A percentile compares a stretch with the other conserved stretches of the same genome.
Evolutionary conservation across 2,329 filamentous ascomycete genomes (phyloP).

Genomic region (Daldinia sp.): DNA sequence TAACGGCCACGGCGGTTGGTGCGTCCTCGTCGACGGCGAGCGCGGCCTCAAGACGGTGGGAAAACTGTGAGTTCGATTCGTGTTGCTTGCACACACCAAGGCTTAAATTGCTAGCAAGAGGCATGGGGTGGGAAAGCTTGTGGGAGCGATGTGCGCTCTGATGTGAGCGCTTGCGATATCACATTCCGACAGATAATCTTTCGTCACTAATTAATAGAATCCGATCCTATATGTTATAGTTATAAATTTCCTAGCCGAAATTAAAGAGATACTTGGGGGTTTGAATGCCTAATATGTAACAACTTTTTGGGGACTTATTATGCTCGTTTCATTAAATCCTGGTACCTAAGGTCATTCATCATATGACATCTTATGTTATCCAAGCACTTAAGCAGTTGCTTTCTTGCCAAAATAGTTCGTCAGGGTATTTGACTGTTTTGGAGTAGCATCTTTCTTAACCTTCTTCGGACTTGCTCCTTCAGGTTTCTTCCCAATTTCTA

Average conservation of each 20-base stretch:
- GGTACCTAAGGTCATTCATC: not conserved
- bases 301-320: not conserved
- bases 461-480: conserved; percentile 52
- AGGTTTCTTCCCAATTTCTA: conserved; percentile 69
- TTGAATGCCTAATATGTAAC: not conserved
- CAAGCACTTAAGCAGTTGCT: conserved; percentile 18
- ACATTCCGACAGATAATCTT: conserved; percentile 7
- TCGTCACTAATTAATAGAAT: conserved; percentile 12
- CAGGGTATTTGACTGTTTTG: conserved; percentile 66
- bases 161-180: conserved; percentile 26
- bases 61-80: conserved; percentile 56
- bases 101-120: conserved; percentile 38
- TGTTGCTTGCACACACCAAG: conserved; percentile 8
- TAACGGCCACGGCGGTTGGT: conserved; percentile 81
- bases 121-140: conserved; percentile 30
- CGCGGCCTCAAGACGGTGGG: conserved; percentile 68
- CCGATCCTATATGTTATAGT: not conserved
- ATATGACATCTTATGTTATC: not conserved
- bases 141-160: conserved; percentile 32
- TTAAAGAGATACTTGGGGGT: not conserved
- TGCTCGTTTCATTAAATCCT: not conserved
- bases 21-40: conserved; percentile 87
- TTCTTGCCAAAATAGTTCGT: conserved; percentile 66
- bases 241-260: not conserved
- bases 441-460: conserved; percentile 44